Conservation (phyloP, 1,139 yeast species). For the Magnusiomyces ingens region DNA sequence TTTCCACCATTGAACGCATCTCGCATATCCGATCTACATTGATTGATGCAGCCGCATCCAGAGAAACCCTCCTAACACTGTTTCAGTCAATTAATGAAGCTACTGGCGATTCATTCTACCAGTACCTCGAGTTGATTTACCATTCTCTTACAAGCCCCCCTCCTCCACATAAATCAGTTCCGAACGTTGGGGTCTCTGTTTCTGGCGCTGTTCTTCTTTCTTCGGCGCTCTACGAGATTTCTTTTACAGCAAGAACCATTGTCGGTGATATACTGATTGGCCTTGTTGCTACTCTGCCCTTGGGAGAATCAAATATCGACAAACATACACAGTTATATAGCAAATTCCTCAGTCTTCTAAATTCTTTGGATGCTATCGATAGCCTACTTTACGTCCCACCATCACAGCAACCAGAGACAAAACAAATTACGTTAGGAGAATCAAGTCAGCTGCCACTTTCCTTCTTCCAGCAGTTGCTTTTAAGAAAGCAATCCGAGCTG, state of each 20-base stretch:
- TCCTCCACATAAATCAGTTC: neutral
- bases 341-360: neutral
- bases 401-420: neutral
- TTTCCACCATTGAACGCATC: conserved; percentile 11
- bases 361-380: conserved; percentile 2
- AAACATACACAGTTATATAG: neutral
- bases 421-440: neutral
- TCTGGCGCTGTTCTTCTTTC: conserved; percentile 20
- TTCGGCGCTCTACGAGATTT: conserved; percentile 19
- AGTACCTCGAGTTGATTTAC: conserved; percentile 1
- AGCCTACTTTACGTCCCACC: conserved; percentile 1
- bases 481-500: neutral
- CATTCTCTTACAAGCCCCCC: neutral
- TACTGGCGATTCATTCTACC: neutral
- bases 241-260: conserved; percentile 16
- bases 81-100: conserved; percentile 6
- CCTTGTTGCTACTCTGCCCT: conserved; percentile 14
- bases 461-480: neutral
- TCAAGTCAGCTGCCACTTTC: neutral
- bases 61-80: neutral
- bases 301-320: neutral
- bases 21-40: neutral
- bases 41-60: conserved; percentile 7
- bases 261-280: conserved; percentile 21
- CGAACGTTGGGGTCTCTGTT: conserved; percentile 11